Conservation (phyloP, 768 basidiomycete species). For the Sutorius australiensis region DNA sequence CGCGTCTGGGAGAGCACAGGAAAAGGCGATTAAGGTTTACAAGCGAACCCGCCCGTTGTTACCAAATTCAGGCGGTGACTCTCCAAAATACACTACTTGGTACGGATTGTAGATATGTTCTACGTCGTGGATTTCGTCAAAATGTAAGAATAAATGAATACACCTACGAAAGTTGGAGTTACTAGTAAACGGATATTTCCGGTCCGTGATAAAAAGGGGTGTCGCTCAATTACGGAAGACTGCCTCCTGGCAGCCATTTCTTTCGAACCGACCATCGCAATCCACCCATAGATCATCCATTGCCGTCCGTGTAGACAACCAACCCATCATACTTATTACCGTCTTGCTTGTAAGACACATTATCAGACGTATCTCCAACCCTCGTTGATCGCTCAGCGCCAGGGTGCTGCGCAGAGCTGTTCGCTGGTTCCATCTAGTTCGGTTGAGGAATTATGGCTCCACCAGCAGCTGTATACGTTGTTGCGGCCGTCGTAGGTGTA, state of each 20-base stretch:
- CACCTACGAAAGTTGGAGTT: no score
- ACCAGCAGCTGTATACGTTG: constrained; percentile 44
- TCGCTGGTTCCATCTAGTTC: constrained; percentile 5
- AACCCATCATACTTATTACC: background rate
- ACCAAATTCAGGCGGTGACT: background rate
- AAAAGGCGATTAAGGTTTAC: background rate
- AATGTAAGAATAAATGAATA: background rate
- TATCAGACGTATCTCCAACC: background rate
- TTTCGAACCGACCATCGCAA: background rate
- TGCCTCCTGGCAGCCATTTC: background rate
- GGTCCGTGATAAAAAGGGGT: constrained; percentile 12
- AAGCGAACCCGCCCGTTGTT: background rate
- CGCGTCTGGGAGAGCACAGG: background rate
- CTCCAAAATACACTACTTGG: no score
- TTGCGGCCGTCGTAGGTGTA: constrained; percentile 46
- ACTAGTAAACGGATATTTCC: constrained; percentile 4
- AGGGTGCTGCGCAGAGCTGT: constrained; percentile 14
- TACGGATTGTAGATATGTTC: background rate
- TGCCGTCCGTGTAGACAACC: background rate
- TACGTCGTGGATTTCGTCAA: no score
- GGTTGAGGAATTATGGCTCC: constrained; percentile 22
- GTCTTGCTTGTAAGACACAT: background rate
- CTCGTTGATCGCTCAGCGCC: background rate
- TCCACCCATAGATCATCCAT: background rate
- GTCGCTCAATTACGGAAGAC: constrained; percentile 11